phyloP scores from a whole-genome alignment of 139 green algal genomes.

The Tetratostichococcus sp. region DNA sequence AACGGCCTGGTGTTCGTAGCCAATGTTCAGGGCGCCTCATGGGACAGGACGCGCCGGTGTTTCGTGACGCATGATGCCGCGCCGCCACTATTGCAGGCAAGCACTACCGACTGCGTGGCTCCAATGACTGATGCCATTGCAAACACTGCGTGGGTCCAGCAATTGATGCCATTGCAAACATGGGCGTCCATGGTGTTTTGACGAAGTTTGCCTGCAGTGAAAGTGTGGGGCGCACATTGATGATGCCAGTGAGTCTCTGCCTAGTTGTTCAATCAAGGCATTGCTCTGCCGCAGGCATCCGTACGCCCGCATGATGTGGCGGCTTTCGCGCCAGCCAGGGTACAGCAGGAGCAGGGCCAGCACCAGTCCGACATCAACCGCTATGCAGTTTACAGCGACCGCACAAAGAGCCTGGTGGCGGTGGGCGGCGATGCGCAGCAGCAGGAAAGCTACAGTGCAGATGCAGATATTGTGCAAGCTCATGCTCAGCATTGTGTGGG shows the following conservation, averaged over 20 bases:
- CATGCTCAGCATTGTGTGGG: no score
- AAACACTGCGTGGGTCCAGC: no score
- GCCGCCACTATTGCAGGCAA: conserved; percentile 18
- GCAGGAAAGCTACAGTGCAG: neutral
- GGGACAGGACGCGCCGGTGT: conserved; percentile 65
- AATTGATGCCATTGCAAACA: no score
- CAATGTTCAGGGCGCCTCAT: conserved; percentile 84
- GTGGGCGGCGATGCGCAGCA: conserved; percentile 6
- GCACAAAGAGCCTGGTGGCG: neutral
- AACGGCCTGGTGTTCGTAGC: conserved; percentile 75
- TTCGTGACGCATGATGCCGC: conserved; percentile 63
- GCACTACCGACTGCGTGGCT: no score
- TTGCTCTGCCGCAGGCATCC: conserved; percentile 19
- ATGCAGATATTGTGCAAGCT: no score
- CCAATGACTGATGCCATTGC: no score
- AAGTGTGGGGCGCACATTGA: no score
- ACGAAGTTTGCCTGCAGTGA: no score
- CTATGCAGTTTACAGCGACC: conserved; percentile 23
- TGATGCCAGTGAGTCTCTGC: no score
- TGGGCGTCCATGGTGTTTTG: no score
- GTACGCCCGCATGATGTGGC: conserved; percentile 54
- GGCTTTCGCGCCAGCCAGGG: conserved; percentile 17
- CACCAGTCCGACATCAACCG: neutral
- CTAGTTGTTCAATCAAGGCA: neutral
- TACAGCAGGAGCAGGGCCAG: neutral